Evolutionary conservation across 2,329 filamentous ascomycete genomes (phyloP), one percentile per base, ranked within the genome.

Genomic region (Mycocentrospora acerina): DNA sequence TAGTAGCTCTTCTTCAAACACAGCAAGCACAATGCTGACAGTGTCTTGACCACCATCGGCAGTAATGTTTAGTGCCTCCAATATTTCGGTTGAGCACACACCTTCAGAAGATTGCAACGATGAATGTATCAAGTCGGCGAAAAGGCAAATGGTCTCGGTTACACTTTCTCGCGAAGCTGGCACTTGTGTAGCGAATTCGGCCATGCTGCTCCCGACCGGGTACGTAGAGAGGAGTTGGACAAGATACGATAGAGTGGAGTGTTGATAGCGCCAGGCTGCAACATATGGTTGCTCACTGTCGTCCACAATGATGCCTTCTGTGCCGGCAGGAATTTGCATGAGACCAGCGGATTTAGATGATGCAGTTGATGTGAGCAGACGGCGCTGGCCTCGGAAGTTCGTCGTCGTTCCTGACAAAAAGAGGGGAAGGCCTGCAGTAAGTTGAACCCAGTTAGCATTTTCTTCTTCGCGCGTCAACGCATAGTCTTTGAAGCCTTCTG

Each of bases 391-490:
- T n/a, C 44, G 40, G 18, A 57, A 53, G 27, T 15, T 41, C 19
- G 54, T 56, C 7, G 41, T 36, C 8, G 29, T 29, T 16, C 37
- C 39, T n/a, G 50, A 50, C n/a, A 48, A 51, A 36, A 91, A 85
- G 3, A 90, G 74, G 2, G 81, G 74, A 7, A 90, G 70, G 35
- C 83, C 76, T 29, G 77, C 73, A 1, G 76, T 71, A 4, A 96
- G 77, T 44, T 80, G 76, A 44, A 96, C 86, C 13, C 81, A 81
- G 54, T 94, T 93, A 17, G 81, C 82, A 51, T 93, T 90, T 42
- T 93, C 87, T 48, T 95, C 88, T 67, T 96, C 90, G 36, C 86
- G 82, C 26, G 86, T 82, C 10, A 90, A 81, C 44, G 84, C 80
- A 54, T 94, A 96, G 24, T 79, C 80, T 28, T 78, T 77, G 62